These are phyloP conservation scores for Colletotrichum horii DNA, from an alignment of 2,329 filamentous ascomycete species.

Conservation along the genomic window DNA sequence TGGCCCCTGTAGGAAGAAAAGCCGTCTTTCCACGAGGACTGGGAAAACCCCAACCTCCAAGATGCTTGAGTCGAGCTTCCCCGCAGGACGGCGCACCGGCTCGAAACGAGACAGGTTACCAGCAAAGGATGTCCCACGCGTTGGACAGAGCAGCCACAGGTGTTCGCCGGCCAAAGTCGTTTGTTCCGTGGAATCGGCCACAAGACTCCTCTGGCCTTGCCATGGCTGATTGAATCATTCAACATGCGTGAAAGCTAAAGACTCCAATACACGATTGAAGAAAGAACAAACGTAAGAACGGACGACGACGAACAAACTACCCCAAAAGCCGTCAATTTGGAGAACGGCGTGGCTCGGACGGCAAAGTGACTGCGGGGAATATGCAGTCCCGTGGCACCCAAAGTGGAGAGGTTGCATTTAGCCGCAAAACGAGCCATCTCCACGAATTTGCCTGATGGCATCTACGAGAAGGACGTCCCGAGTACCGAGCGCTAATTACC, in stretches of 20 bases:
- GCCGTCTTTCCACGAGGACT: background rate
- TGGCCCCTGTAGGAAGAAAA: conserved; percentile 2
- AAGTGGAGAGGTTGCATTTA: conserved; percentile 22
- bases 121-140: background rate
- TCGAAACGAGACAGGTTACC: background rate
- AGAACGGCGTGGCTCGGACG: background rate
- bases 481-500: background rate
- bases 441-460: conserved; percentile 9
- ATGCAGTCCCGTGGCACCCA: background rate
- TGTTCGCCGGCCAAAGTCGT: background rate
- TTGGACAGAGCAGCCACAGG: background rate
- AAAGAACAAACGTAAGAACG: background rate
- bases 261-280: background rate
- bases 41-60: background rate
- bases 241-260: background rate
- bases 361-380: conserved; percentile 15
- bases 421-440: conserved; percentile 7
- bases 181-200: background rate
- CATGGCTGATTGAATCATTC: background rate
- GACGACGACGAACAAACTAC: background rate
- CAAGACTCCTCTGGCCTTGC: background rate
- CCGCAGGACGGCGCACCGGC: conserved; percentile 1
- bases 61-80: background rate
- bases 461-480: background rate
- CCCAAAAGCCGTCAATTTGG: conserved; percentile 3